A percentile compares a stretch with the other conserved stretches of the same genome.
phyloP scores from a whole-genome alignment of 2,329 filamentous ascomycete genomes.

The Cladosporium sp. region DNA sequence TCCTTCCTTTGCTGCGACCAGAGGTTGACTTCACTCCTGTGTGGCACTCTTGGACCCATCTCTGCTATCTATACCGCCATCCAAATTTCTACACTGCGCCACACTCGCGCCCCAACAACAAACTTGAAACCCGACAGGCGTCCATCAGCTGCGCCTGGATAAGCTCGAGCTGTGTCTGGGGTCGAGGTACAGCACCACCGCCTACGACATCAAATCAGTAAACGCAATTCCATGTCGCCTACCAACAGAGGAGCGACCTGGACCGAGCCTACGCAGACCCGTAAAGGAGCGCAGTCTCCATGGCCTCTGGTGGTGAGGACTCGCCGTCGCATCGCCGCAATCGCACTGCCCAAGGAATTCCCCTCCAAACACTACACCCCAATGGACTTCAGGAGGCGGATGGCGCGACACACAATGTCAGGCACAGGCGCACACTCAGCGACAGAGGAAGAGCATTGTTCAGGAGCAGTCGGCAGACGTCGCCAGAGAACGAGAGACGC shows the following conservation, averaged over 20 bases:
- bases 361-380: constrained; percentile 58
- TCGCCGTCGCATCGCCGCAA: constrained; percentile 46
- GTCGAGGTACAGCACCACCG: not conserved
- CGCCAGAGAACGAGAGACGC: constrained; percentile 13
- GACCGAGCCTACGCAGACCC: not conserved
- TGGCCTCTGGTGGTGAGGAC: constrained; percentile 49
- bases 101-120: not conserved
- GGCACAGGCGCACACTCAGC: constrained; percentile 49
- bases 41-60: not conserved
- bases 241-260: not conserved
- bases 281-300: constrained; percentile 30
- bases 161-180: constrained; percentile 12
- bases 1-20: not conserved
- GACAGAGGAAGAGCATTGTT: constrained; percentile 51
- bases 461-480: constrained; percentile 36
- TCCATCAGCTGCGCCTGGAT: not conserved
- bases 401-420: constrained; percentile 32
- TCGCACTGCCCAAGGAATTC: constrained; percentile 63
- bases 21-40: not conserved
- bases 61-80: not conserved
- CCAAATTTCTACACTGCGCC: not conserved
- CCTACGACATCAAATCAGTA: not conserved
- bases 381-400: constrained; percentile 30
- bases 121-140: not conserved
- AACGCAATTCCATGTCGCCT: constrained; percentile 4